Percentiles rank a stretch among this genome's conserved stretches.
These are phyloP conservation scores for Saccharomyces hybrid DNA, from an alignment of 1,139 yeast species.

Conservation along the genomic window DNA sequence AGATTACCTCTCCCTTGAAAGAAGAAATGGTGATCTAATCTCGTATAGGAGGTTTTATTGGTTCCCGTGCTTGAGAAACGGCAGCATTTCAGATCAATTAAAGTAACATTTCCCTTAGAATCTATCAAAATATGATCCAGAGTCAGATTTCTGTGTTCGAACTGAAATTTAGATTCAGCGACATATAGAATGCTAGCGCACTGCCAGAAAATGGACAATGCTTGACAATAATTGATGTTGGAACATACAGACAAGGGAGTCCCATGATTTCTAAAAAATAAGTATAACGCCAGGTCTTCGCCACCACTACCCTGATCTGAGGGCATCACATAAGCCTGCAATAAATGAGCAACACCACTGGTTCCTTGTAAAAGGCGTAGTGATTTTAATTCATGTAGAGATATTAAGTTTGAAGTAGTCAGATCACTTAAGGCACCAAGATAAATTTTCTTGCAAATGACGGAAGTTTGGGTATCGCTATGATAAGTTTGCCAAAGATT, in stretches of 20 bases:
- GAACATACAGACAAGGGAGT: slow-evolving; percentile 7
- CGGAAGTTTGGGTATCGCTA: neutral
- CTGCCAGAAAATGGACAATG: slow-evolving; percentile 38
- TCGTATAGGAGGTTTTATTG: slow-evolving; percentile 31
- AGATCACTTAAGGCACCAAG: slow-evolving; percentile 16
- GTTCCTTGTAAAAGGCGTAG: neutral
- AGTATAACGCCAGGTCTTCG: neutral
- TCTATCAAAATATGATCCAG: slow-evolving; percentile 45
- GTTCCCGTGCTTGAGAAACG: slow-evolving; percentile 34
- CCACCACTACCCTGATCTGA: slow-evolving; percentile 3
- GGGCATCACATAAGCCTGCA: slow-evolving; percentile 4
- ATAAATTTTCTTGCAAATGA: slow-evolving; percentile 19
- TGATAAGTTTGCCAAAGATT: slow-evolving; percentile 15
- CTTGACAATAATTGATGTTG: slow-evolving; percentile 33
- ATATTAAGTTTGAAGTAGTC: slow-evolving; percentile 18
- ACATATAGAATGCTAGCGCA: slow-evolving; percentile 38
- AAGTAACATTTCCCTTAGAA: slow-evolving; percentile 38
- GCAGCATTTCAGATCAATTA: slow-evolving; percentile 52
- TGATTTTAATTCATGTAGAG: slow-evolving; percentile 15
- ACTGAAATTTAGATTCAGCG: slow-evolving; percentile 41
- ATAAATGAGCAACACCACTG: neutral
- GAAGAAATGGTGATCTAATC: slow-evolving; percentile 45
- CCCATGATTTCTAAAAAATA: neutral
- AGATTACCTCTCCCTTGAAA: slow-evolving; percentile 42
- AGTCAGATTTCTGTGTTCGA: slow-evolving; percentile 59